phyloP scores from a whole-genome alignment of 495 filamentous ascomycete species.

The Cairneyella variabilis region DNA sequence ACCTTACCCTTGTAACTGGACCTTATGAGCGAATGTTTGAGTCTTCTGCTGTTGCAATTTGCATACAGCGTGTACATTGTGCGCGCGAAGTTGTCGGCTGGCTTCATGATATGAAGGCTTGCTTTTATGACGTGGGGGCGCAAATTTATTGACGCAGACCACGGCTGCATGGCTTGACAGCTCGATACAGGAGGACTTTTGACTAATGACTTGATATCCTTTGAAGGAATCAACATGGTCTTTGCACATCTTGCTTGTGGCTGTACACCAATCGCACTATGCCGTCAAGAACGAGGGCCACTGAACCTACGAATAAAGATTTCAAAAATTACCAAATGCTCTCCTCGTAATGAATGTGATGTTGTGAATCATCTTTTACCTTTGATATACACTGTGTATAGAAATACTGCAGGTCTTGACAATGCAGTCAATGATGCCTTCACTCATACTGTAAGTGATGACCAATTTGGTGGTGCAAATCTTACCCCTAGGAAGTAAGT shows the following conservation, averaged over 20 bases:
- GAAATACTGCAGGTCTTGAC: too few relatives aligned
- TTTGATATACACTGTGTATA: too few relatives aligned
- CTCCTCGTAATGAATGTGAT: too few relatives aligned
- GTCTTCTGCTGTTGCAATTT: constrained; percentile 22
- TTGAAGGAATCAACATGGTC: constrained; percentile 4
- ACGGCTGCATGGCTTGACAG: not conserved
- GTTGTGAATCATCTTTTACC: too few relatives aligned
- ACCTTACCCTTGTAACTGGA: constrained; percentile 22
- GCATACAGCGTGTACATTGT: constrained; percentile 24
- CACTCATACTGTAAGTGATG: too few relatives aligned
- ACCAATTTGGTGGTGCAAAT: too few relatives aligned
- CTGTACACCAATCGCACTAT: constrained; percentile 2
- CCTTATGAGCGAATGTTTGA: constrained; percentile 23
- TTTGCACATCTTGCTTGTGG: constrained; percentile 15
- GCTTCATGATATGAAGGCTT: constrained; percentile 14
- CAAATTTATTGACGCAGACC: not conserved
- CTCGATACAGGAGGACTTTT: not conserved
- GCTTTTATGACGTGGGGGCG: constrained; percentile 4
- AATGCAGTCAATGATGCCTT: too few relatives aligned
- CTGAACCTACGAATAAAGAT: constrained; percentile 15
- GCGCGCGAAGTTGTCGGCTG: constrained; percentile 7
- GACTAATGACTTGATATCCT: constrained; percentile 6
- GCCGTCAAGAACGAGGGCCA: not conserved
- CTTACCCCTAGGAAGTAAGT: too few relatives aligned
- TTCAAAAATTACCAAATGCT: constrained; percentile 10